Evolutionary conservation across 805 yeast species (phyloP).

Genomic region (Jamesozyma rosinii): DNA sequence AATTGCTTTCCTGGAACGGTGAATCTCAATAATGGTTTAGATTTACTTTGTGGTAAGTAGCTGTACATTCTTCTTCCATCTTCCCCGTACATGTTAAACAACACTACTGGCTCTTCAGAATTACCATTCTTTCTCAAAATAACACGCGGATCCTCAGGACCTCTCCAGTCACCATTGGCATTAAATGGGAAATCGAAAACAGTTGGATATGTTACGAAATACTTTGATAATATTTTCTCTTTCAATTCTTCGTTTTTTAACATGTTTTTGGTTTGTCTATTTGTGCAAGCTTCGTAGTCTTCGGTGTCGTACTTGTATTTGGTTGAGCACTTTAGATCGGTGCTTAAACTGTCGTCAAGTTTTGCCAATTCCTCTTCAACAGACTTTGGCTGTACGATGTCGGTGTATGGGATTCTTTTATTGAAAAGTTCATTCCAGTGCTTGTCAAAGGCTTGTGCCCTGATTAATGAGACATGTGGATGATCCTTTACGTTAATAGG

Average conservation of each 20-base stretch:
- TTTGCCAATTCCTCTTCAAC: constrained; percentile 24
- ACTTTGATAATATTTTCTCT: constrained; percentile 3
- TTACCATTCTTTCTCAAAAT: not conserved
- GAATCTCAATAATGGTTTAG: constrained; percentile 2
- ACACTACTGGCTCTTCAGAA: constrained; percentile 6
- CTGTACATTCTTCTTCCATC: constrained; percentile 3
- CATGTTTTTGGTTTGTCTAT: constrained; percentile 10
- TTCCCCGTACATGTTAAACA: constrained; percentile 5
- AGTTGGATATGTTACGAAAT: constrained; percentile 6
- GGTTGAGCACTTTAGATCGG: constrained; percentile 16
- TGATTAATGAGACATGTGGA: constrained; percentile 29
- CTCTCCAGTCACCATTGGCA: constrained; percentile 1
- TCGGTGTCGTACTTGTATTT: constrained; percentile 12
- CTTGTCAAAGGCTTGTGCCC: constrained; percentile 37
- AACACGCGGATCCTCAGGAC: constrained; percentile 9
- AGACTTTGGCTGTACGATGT: constrained; percentile 16
- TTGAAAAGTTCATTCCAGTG: constrained; percentile 34
- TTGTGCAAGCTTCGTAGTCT: constrained; percentile 16
- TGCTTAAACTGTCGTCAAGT: constrained; percentile 14
- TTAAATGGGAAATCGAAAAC: constrained; percentile 3
- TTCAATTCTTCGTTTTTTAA: constrained; percentile 10
- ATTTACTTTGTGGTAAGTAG: constrained; percentile 8
- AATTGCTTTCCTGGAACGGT: not conserved
- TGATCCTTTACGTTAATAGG: not conserved
- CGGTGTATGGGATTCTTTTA: constrained; percentile 23